Evolutionary conservation across 768 basidiomycete genomes (phyloP).

Genomic region (Mycena sanguinolenta): DNA sequence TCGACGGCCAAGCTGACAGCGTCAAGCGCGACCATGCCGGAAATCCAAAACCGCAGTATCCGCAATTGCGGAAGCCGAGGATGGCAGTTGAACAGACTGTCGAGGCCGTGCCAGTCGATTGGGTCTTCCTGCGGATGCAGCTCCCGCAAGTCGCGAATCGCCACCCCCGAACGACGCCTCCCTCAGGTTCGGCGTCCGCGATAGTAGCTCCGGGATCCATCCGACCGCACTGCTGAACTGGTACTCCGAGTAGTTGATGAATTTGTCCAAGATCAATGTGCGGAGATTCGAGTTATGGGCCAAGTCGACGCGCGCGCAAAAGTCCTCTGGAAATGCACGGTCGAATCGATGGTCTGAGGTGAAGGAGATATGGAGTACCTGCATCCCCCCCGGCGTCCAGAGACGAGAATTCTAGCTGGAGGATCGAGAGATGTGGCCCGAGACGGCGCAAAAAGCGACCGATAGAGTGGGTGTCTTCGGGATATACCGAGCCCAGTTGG

Average conservation of each 20-base stretch:
- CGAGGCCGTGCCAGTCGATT: constrained; percentile 34
- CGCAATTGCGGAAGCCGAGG: constrained; percentile 15
- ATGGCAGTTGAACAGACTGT: constrained; percentile 31
- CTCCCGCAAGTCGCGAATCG: constrained; percentile 27
- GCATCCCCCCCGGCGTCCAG: constrained; percentile 36
- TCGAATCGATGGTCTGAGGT: not conserved
- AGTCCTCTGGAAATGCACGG: constrained; percentile 23
- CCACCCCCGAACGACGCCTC: constrained; percentile 29
- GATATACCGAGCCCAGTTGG: constrained; percentile 31
- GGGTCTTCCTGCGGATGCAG: constrained; percentile 33
- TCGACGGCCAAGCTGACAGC: not conserved
- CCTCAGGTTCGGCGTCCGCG: constrained; percentile 11
- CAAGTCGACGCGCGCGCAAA: constrained; percentile 33
- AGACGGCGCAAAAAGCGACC: constrained; percentile 31
- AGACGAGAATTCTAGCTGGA: constrained; percentile 35
- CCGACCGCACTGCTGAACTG: constrained; percentile 36
- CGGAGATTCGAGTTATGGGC: constrained; percentile 28
- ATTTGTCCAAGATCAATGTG: constrained; percentile 32
- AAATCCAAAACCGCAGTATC: constrained; percentile 29
- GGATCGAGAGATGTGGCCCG: constrained; percentile 24
- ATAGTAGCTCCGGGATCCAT: constrained; percentile 35
- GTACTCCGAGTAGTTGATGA: constrained; percentile 33
- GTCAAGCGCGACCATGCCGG: constrained; percentile 18
- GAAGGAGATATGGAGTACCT: constrained; percentile 12
- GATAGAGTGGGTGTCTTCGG: constrained; percentile 33